Evolutionary conservation across 2,329 filamentous ascomycete species (phyloP).

Genomic region (Sporothrix luriei): DNA sequence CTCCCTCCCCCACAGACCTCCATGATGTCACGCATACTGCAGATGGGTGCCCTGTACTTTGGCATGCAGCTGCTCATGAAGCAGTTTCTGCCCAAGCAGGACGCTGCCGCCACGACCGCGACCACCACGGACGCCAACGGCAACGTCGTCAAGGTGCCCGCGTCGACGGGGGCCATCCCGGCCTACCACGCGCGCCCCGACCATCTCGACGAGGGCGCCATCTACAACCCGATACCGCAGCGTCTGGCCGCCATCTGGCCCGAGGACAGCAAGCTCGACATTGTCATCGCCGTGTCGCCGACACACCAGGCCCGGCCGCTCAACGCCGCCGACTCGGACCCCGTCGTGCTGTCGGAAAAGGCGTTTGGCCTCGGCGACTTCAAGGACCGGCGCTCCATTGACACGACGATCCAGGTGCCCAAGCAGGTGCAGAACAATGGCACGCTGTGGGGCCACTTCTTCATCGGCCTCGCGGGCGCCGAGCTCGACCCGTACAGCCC

Average conservation of each 20-base stretch:
- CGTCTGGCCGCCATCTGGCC: conserved; percentile 87
- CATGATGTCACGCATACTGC: conserved; percentile 52
- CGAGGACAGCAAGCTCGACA: conserved; percentile 73
- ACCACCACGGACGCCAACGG: conserved; percentile 56
- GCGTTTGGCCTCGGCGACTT: conserved; percentile 77
- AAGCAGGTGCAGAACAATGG: conserved; percentile 83
- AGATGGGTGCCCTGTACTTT: conserved; percentile 60
- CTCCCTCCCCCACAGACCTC: conserved; percentile 35
- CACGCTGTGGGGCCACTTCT: conserved; percentile 94
- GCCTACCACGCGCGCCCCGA: conserved; percentile 67
- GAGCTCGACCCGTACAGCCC: conserved; percentile 73
- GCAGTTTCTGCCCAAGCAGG: conserved; percentile 52
- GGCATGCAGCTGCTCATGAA: conserved; percentile 62
- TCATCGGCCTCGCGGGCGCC: conserved; percentile 74
- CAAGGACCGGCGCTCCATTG: conserved; percentile 74
- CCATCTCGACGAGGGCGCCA: conserved; percentile 61
- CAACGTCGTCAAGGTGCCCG: conserved; percentile 56
- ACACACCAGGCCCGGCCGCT: conserved; percentile 70
- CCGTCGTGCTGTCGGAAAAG: conserved; percentile 77
- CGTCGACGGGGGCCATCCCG: conserved; percentile 61
- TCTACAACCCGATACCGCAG: conserved; percentile 67
- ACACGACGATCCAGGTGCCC: conserved; percentile 77
- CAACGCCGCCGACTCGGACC: conserved; percentile 64
- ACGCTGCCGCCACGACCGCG: conserved; percentile 49
- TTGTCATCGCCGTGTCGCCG: conserved; percentile 81